These are phyloP conservation scores for Microthyrium microscopicum DNA, from an alignment of 2,329 filamentous ascomycete species.

Conservation along the genomic window DNA sequence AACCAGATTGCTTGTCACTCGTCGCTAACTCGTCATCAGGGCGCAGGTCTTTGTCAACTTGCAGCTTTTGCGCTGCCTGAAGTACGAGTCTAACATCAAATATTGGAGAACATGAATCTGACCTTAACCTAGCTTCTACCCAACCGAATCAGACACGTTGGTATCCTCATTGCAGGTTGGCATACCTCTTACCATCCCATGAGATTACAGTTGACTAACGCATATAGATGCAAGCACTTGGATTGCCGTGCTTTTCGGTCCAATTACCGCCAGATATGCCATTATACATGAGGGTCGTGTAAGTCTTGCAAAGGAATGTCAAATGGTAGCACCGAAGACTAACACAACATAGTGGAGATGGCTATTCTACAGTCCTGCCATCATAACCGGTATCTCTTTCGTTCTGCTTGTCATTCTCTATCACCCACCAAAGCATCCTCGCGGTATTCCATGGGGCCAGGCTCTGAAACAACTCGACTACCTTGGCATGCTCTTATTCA, in stretches of 20 bases:
- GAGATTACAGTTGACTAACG: no score
- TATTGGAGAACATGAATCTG: no score
- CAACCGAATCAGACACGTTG: slow-evolving; percentile 14
- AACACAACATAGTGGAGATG: slow-evolving; percentile 2
- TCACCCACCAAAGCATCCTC: slow-evolving; percentile 9
- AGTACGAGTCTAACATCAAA: no score
- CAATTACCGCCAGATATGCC: slow-evolving; percentile 9
- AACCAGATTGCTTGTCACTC: neutral
- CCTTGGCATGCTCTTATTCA: slow-evolving; percentile 17
- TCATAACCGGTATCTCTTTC: slow-evolving; percentile 6
- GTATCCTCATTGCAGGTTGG: slow-evolving; percentile 12
- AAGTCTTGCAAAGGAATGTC: neutral
- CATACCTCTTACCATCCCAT: neutral
- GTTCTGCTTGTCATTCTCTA: slow-evolving; percentile 8
- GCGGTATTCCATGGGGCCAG: slow-evolving; percentile 9
- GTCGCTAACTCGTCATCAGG: no score
- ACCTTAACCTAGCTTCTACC: no score
- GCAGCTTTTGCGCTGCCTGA: slow-evolving; percentile 13
- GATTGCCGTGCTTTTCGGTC: slow-evolving; percentile 8
- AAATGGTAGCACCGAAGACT: neutral
- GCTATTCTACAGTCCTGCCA: slow-evolving; percentile 1
- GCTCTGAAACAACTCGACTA: slow-evolving; percentile 18
- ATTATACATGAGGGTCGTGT: slow-evolving; percentile 4
- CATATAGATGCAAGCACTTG: slow-evolving; percentile 7
- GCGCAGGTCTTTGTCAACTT: slow-evolving; percentile 9